phyloP scores from a whole-genome alignment of 2,329 filamentous ascomycete species.

The Fusarium luffae region DNA sequence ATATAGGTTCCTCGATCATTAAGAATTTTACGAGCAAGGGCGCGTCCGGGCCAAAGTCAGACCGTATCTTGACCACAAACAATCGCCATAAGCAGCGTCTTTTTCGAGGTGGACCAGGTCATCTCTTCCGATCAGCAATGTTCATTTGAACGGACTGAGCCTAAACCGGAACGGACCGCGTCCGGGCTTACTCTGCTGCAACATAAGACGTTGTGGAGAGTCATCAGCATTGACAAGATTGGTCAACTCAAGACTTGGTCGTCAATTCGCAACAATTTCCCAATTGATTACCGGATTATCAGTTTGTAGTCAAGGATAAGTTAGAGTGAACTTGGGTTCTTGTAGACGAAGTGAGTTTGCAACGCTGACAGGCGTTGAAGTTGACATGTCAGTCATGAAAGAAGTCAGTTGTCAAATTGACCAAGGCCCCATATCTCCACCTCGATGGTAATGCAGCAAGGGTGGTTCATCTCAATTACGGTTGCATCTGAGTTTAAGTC shows the following conservation, averaged over 20 bases:
- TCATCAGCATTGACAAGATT: background rate
- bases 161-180: background rate
- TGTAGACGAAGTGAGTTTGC: background rate
- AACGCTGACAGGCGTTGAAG: background rate
- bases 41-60: background rate
- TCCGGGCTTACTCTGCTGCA: background rate
- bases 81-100: background rate
- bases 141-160: background rate
- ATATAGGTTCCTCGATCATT: background rate
- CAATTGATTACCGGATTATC: background rate
- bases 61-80: background rate
- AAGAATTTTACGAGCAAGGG: background rate
- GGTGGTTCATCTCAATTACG: background rate
- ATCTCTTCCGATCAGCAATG: background rate
- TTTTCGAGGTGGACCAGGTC: background rate
- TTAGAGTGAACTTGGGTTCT: background rate
- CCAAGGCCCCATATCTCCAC: background rate
- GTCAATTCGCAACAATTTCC: background rate
- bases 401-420: background rate
- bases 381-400: background rate
- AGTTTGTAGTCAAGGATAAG: fast-evolving
- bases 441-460: background rate
- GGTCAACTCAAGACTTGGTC: background rate
- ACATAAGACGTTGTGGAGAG: background rate
- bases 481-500: background rate